These are phyloP conservation scores for Candida quercuum DNA, from an alignment of 805 yeast genomes.

Conservation along the genomic window DNA sequence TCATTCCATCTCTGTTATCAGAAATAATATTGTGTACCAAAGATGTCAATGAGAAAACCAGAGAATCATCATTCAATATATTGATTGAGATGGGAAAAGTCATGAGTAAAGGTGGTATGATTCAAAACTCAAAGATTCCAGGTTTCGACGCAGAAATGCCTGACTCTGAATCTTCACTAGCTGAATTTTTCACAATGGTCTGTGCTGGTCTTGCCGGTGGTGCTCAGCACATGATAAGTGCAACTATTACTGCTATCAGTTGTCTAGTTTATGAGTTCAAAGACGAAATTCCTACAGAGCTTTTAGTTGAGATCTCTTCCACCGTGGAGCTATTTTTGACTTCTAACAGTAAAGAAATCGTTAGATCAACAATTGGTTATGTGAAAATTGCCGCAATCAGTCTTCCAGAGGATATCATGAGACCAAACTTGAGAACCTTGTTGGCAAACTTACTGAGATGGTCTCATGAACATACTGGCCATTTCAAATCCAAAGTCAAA, in stretches of 20 bases:
- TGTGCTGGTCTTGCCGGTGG: constrained; percentile 95
- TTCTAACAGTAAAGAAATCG: constrained; percentile 88
- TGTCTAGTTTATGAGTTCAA: constrained; percentile 85
- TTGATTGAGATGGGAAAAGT: constrained; percentile 75
- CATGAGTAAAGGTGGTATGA: constrained; percentile 61
- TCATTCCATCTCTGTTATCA: constrained; percentile 77
- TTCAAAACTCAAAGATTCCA: constrained; percentile 61
- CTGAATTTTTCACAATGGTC: constrained; percentile 87
- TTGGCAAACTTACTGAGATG: constrained; percentile 75
- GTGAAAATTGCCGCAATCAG: constrained; percentile 84
- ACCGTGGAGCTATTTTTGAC: constrained; percentile 89
- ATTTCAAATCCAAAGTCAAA: constrained; percentile 87
- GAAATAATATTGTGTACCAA: constrained; percentile 89
- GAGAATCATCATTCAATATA: constrained; percentile 72
- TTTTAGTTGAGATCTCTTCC: constrained; percentile 69
- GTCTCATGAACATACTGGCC: constrained; percentile 95
- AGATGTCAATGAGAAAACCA: constrained; percentile 87
- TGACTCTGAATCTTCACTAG: constrained; percentile 59
- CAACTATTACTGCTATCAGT: constrained; percentile 87
- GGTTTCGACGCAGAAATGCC: constrained; percentile 60
- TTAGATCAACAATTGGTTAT: constrained; percentile 90
- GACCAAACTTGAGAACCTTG: constrained; percentile 58
- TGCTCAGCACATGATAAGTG: constrained; percentile 93
- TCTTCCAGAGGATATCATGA: constrained; percentile 72
- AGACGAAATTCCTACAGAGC: constrained; percentile 50